Percentiles rank a stretch among this genome's conserved stretches.
Conservation (phyloP, 371 early-diverging fungal species). For the Dichotomocladium elegans region DNA sequence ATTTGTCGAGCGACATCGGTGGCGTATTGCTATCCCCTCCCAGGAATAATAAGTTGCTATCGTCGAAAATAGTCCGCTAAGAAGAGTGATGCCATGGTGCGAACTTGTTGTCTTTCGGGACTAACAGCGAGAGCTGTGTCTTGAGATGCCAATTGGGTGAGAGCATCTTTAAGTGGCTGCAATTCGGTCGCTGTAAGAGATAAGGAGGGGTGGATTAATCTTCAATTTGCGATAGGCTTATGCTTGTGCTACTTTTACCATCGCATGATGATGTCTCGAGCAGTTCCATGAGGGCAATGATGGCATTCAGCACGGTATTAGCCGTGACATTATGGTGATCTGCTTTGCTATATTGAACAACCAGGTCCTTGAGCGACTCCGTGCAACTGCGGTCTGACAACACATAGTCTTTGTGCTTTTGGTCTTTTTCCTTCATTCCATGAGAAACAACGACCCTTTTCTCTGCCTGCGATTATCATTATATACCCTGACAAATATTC, state of each 20-base stretch:
- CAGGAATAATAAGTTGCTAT: background rate
- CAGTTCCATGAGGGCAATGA: constrained; percentile 37
- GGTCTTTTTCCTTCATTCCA: background rate
- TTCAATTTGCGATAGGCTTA: too few relatives aligned
- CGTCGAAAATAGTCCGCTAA: constrained; percentile 23
- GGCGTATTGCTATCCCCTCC: constrained; percentile 1
- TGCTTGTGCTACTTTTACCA: too few relatives aligned
- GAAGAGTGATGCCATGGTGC: constrained; percentile 24
- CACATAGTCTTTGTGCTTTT: background rate
- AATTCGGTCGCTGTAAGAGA: too few relatives aligned
- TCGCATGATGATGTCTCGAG: constrained; percentile 1
- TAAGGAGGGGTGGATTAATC: too few relatives aligned
- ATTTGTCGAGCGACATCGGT: constrained; percentile 20
- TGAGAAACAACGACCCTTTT: background rate
- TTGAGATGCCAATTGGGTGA: too few relatives aligned
- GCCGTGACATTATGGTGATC: constrained; percentile 4
- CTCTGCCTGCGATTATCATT: too few relatives aligned
- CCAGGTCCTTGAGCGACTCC: constrained; percentile 13
- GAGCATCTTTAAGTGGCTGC: too few relatives aligned
- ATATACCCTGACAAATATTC: constrained; percentile 49
- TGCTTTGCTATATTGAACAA: constrained; percentile 10
- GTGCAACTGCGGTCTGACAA: constrained; percentile 27
- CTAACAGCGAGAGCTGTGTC: too few relatives aligned
- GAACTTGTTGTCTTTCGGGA: background rate
- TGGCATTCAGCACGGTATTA: constrained; percentile 31